These are phyloP conservation scores for Fusarium sp. DNA, from an alignment of 2,329 filamentous ascomycete genomes.

Conservation along the genomic window DNA sequence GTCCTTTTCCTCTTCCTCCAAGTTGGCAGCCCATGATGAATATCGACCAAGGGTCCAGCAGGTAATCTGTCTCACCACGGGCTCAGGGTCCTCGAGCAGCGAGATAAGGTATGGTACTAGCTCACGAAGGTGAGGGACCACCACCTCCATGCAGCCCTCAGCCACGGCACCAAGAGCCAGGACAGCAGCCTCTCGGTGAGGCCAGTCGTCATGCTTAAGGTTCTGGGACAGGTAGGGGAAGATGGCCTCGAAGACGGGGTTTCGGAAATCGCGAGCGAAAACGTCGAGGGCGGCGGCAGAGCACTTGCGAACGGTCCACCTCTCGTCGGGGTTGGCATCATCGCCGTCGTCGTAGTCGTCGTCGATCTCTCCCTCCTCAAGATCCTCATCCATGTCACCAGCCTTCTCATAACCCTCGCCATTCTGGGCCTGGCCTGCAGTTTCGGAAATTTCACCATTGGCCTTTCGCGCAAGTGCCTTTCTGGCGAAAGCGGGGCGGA, in stretches of 20 bases:
- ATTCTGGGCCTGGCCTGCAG: conserved; percentile 63
- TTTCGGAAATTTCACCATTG: conserved; percentile 62
- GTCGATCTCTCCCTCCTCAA: conserved; percentile 90
- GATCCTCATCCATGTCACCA: conserved; percentile 74
- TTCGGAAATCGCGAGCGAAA: conserved; percentile 90
- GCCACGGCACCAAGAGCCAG: conserved; percentile 94
- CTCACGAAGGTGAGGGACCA: conserved; percentile 90
- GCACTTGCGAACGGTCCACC: conserved; percentile 96
- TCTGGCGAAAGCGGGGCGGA: conserved; percentile 92
- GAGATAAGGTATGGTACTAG: conserved; percentile 91
- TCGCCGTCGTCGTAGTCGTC: conserved; percentile 80
- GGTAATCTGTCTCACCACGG: conserved; percentile 94
- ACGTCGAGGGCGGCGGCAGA: conserved; percentile 95
- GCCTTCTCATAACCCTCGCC: conserved; percentile 68
- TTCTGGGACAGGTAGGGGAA: conserved; percentile 93
- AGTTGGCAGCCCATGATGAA: conserved; percentile 88
- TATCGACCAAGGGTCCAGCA: conserved; percentile 98
- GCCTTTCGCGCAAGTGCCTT: conserved; percentile 68
- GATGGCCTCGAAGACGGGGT: conserved; percentile 89
- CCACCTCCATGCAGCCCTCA: conserved; percentile 91
- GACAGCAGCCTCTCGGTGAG: conserved; percentile 91
- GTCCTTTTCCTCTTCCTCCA: conserved; percentile 76
- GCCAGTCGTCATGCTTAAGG: conserved; percentile 89
- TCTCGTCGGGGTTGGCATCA: conserved; percentile 86
- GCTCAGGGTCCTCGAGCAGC: conserved; percentile 84